Evolutionary conservation across 192 early-diverging fungal species (phyloP), one percentile per base, ranked within the genome.

Genomic region (Fimicolochytrium jonesii): DNA sequence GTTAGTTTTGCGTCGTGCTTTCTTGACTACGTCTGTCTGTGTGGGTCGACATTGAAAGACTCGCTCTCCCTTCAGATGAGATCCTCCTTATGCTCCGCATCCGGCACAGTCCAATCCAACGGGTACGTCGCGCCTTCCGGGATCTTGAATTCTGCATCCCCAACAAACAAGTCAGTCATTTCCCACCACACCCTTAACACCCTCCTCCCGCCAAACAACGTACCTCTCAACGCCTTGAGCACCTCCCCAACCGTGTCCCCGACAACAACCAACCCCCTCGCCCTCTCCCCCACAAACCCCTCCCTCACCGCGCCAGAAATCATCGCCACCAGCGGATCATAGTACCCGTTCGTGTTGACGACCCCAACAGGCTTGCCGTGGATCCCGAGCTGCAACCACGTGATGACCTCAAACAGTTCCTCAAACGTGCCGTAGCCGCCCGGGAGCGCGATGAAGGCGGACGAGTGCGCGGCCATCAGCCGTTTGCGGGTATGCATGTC

Each of bases 391-490:
- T 90, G 84, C 26, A 82, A 82, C 75, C 90, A 90, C 3, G 90
- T 91, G 28, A 81, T 81, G 22, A 87, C 78, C 72, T 95, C 92
- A 3, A 93, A 68, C 44, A 93, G 71, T 67, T 95, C 93, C 64
- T 95, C 92, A 67, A 93, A 75, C 0, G 93, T 95, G 20, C 64
- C 90, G 60, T 77, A 87, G 4, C 93, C 93, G 20, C 93, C 93
- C 0, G 93, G 93, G 35, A 95, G 74, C 13, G 88, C 85, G 22
- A 93, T 77, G 59, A 93, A 95, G 3, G 85, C 90, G 55, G 79
- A 72, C 18, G 78, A 65, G 53, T 79, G 59, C 28, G 89, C 79
- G 63, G 75, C 81, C 85, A 95, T 88, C 65, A 77, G 61, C 20
- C 67, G 67, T 70, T 95, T 95, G 53, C 59, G 48, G 17, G 6